Evolutionary conservation across 2,329 filamentous ascomycete genomes (phyloP), one percentile per base, ranked within the genome.

Genomic region (Purpureocillium takamizusanense): DNA sequence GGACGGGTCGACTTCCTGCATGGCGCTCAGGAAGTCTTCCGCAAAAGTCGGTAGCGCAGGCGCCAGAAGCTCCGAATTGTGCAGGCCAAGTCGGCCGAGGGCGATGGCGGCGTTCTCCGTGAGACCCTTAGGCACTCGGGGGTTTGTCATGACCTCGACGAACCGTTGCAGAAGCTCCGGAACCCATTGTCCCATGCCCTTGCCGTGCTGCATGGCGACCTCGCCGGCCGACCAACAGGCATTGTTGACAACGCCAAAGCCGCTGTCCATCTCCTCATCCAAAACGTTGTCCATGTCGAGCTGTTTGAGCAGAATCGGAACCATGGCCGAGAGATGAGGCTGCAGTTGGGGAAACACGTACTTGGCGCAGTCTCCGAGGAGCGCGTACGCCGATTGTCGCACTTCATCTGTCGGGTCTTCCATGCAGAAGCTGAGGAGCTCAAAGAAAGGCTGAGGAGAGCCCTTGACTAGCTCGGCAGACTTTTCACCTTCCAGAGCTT

Each of bases 201-300:
- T 78, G 48, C 81, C 77, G 56, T 85, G 74, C 44, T 86, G 81
- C 60, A 95, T 80, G 13, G 88, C 79, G 44, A 97, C 92, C 66
- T 98, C 92, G 31, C 92, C 92, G 17, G 81, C 81, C 7, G 89
- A 94, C 92, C 92, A 98, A 65, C 90, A 97, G 16, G 92, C 90
- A 56, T 98, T 98, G 72, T 97, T 98, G 42, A 97, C 81, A 23
- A 97, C 89, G 43, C 88, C 87, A 59, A 95, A 95, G 12, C 81
- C 82, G 14, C 78, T 83, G 46, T 94, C 86, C 34, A 87, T 79
- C 43, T 88, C 84, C 50, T 94, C 86, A 43, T 89, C 83, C 14
- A 78, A 63, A 36, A 88, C 75, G 39, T 72, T 72, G 44, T 88
- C 83, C 48, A 95, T 69, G 48, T 97, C 89, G 21, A 98, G 76